Percentiles rank a stretch among this genome's conserved stretches.
Conservation (phyloP, 176 grass and related monocot genomes). For the Bothriochloa decipiens region DNA sequence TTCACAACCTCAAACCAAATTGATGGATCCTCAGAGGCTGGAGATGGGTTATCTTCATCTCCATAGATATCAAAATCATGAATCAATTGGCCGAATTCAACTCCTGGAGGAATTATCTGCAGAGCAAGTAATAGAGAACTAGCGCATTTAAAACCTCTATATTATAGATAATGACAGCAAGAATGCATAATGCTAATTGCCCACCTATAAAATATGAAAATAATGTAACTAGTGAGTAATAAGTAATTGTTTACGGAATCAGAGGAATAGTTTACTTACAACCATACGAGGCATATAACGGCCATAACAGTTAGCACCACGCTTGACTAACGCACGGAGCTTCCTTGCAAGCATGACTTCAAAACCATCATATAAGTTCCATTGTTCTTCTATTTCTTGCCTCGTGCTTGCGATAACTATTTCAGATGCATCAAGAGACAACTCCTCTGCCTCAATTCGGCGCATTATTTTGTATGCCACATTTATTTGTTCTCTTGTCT, state of each 20-base stretch:
- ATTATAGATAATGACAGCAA: conserved; percentile 36
- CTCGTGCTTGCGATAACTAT: conserved; percentile 82
- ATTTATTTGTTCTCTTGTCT: conserved; percentile 85
- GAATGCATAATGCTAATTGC: not conserved
- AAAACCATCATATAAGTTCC: conserved; percentile 89
- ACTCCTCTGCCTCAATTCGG: conserved; percentile 79
- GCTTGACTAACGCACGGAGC: conserved; percentile 66
- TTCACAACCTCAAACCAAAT: conserved; percentile 79
- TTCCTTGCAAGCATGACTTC: conserved; percentile 79
- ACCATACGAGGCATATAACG: conserved; percentile 88
- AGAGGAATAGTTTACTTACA: conserved; percentile 57
- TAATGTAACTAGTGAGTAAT: conserved; percentile 6
- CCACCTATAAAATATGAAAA: conserved; percentile 19
- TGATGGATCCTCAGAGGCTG: conserved; percentile 68
- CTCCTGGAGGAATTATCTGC: conserved; percentile 83
- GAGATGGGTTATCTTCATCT: conserved; percentile 59
- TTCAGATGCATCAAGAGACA: conserved; percentile 80
- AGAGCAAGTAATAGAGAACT: conserved; percentile 35
- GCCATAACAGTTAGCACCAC: conserved; percentile 69
- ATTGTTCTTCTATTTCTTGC: conserved; percentile 88
- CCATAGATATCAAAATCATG: conserved; percentile 69
- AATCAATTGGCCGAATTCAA: conserved; percentile 77
- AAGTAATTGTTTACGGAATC: conserved; percentile 16
- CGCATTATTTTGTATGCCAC: conserved; percentile 84
- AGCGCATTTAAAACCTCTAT: conserved; percentile 32